These are phyloP conservation scores for Trametopsis cervina DNA, from an alignment of 768 basidiomycete genomes.

Conservation along the genomic window DNA sequence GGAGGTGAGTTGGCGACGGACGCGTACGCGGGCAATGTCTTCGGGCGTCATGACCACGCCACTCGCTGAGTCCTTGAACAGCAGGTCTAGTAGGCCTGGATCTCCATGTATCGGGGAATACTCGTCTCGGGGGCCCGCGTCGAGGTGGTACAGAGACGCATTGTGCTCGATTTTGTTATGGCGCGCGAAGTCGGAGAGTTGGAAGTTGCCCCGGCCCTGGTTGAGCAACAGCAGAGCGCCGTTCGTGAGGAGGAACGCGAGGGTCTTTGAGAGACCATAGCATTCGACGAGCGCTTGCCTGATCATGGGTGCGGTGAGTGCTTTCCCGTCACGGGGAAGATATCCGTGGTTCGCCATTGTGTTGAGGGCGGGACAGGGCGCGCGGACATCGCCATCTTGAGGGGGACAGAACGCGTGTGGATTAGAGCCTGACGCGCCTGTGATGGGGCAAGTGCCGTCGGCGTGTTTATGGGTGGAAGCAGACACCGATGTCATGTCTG, in stretches of 20 bases:
- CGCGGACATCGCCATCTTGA: constrained; percentile 13
- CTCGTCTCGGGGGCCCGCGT: constrained; percentile 14
- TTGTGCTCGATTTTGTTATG: constrained; percentile 25
- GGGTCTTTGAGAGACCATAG: constrained; percentile 19
- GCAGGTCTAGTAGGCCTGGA: constrained; percentile 10
- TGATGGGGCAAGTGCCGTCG: constrained; percentile 3
- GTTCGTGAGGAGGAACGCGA: constrained; percentile 18
- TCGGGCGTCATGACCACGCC: constrained; percentile 18
- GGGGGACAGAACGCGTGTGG: constrained; percentile 12
- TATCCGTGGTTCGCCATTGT: constrained; percentile 51
- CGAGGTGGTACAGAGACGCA: constrained; percentile 21
- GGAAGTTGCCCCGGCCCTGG: constrained; percentile 7
- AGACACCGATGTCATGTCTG: neutral
- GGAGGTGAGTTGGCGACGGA: constrained; percentile 42
- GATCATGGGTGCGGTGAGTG: constrained; percentile 13
- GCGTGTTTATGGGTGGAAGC: neutral
- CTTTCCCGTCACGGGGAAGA: constrained; percentile 24
- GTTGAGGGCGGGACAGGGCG: constrained; percentile 51
- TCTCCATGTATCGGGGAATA: constrained; percentile 17
- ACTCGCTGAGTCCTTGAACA: constrained; percentile 6
- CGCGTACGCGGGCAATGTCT: constrained; percentile 41
- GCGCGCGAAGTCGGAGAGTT: constrained; percentile 20
- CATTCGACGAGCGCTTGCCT: constrained; percentile 17
- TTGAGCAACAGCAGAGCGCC: constrained; percentile 13
- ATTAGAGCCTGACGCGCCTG: neutral